Evolutionary conservation across 163 green algal genomes (phyloP).

Genomic region (Chloromonas sp.): DNA sequence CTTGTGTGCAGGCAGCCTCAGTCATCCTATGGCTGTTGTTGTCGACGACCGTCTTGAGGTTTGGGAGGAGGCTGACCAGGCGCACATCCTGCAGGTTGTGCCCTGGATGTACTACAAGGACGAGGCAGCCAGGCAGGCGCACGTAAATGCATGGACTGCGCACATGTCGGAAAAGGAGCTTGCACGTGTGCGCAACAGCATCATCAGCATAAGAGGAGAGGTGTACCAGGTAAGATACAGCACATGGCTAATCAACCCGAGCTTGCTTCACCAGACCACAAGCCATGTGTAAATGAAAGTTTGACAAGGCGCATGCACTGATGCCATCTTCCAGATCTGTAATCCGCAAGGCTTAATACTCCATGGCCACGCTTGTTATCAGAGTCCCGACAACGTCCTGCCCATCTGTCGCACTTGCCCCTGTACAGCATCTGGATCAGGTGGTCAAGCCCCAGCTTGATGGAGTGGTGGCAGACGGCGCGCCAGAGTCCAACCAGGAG

Average conservation of each 20-base stretch:
- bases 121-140: conserved; percentile 19
- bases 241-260: background rate
- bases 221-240: background rate
- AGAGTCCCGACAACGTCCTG: too few relatives aligned
- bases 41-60: conserved; percentile 62
- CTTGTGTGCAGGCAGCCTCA: background rate
- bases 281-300: too few relatives aligned
- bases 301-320: background rate
- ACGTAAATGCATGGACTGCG: background rate
- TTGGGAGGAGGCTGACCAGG: conserved; percentile 46
- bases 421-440: conserved; percentile 17
- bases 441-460: conserved; percentile 11
- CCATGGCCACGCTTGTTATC: too few relatives aligned
- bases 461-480: conserved; percentile 9
- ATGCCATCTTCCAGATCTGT: background rate
- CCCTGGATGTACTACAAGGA: conserved; percentile 32
- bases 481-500: conserved; percentile 3
- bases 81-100: conserved; percentile 45
- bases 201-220: background rate
- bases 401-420: background rate
- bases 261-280: too few relatives aligned
- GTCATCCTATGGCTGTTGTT: conserved; percentile 39
- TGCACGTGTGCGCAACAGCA: background rate
- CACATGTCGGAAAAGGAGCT: background rate
- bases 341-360: background rate